Evolutionary conservation across 164 flowering plant genomes (phyloP).

Genomic region (Kingdonia uniflora): DNA sequence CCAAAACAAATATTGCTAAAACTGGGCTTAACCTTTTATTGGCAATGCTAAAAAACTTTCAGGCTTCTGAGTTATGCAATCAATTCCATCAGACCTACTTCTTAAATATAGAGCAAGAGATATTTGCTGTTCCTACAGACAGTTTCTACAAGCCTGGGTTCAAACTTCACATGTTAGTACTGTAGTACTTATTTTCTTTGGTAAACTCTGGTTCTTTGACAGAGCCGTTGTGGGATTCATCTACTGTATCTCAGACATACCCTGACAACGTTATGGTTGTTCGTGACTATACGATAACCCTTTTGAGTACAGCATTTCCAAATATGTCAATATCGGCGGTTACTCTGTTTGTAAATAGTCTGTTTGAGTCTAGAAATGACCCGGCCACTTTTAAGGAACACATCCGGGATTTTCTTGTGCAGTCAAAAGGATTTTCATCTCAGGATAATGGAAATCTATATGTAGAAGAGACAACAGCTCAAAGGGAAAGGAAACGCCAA

Average conservation of each 20-base stretch:
- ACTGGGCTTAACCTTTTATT: slow-evolving; percentile 86
- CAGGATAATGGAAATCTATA: slow-evolving; percentile 98
- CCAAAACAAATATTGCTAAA: slow-evolving; percentile 96
- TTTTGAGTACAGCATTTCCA: slow-evolving; percentile 84
- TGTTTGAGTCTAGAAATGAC: slow-evolving; percentile 77
- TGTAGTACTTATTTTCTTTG: slow-evolving; percentile 89
- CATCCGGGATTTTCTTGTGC: slow-evolving; percentile 90
- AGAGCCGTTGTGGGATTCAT: slow-evolving; percentile 90
- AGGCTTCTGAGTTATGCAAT: slow-evolving; percentile 91
- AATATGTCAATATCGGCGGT: slow-evolving; percentile 91
- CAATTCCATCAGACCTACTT: slow-evolving; percentile 84
- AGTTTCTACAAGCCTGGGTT: slow-evolving; percentile 99
- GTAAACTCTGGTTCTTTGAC: slow-evolving; percentile 81
- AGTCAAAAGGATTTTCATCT: slow-evolving; percentile 95
- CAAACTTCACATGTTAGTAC: slow-evolving; percentile 86
- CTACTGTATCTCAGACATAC: slow-evolving; percentile 59
- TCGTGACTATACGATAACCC: slow-evolving; percentile 81
- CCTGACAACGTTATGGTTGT: slow-evolving; percentile 65
- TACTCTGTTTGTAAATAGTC: slow-evolving; percentile 74
- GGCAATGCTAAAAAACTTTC: slow-evolving; percentile 95
- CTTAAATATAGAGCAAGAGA: slow-evolving; percentile 86
- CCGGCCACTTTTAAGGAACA: slow-evolving; percentile 65
- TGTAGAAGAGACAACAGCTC: slow-evolving; percentile 96
- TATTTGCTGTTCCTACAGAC: slow-evolving; percentile 96
- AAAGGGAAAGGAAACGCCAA: slow-evolving; percentile 79